Base-by-base conservation (phyloP, 129 eudicot species). In the Arctium minus region DNA sequence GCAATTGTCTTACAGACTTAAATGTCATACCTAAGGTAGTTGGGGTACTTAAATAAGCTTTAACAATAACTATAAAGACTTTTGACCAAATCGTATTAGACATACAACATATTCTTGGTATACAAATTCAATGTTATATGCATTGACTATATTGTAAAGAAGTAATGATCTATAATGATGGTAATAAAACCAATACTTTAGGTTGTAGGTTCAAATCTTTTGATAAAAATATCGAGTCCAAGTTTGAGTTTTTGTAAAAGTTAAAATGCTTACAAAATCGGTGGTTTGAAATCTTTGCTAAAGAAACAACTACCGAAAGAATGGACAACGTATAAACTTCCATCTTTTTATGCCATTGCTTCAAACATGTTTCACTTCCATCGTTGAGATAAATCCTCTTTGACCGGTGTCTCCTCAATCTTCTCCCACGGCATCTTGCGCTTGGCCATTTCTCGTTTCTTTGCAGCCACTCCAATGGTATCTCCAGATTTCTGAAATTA, bases 391-490 rank as follows among this genome's bases (percentile, higher is more conserved):
- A 86, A 82, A 70, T 81, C 46, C 53, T 53, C 85, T 40, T 73
- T 81, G 56, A 77, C 75, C 13, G 74, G n/a, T 5, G 73, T 70
- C 79, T 82, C 85, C 50, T 85, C 89, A 0, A 71, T 82, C 84
- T 87, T 91, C 72, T 76, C 81, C 94, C 92, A 90, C 33, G 94
- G 89, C 77, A 87, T 76, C 86, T 75, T 87, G 86, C 68, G 87
- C 38, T 87, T 89, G 1, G 92, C 96, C 81, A 83, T 33, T 50
- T 81, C 88, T 78, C 73, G 65, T 81, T 89, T 91, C 85, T 83
- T 89, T 50, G 92, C 89, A 0, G 82, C 70, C 42, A 91, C 88
- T 74, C 95, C 95, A 7, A 91, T 35, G 0, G 67, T 73, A 56
- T 83, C 85, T 74, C 86, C 89, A 36, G 76, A 40, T 32, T 56